phyloP scores from a whole-genome alignment of 1,284 basidiomycete genomes.

The Ustilago xerochloae region DNA sequence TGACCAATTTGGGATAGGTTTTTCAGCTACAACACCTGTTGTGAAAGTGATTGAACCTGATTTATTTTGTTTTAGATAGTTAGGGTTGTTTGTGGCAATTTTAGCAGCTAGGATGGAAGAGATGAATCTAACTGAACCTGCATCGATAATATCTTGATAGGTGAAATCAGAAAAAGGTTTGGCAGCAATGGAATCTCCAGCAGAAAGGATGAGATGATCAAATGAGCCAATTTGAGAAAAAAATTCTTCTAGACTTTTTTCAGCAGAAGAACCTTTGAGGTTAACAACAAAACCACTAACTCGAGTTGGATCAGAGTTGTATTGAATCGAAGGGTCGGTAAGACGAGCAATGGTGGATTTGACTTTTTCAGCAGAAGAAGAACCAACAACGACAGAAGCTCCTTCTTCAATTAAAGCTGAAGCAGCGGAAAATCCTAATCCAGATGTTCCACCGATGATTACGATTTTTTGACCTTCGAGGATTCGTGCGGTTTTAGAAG shows the following conservation, averaged over 20 bases:
- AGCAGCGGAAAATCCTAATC: slow-evolving; percentile 47
- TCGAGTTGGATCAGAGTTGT: slow-evolving; percentile 41
- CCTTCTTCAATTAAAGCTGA: slow-evolving; percentile 50
- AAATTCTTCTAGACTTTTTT: slow-evolving; percentile 18
- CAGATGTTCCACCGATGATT: slow-evolving; percentile 48
- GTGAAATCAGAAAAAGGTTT: slow-evolving; percentile 14
- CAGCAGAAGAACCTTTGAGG: slow-evolving; percentile 22
- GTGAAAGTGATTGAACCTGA: slow-evolving; percentile 36
- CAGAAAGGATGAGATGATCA: slow-evolving; percentile 48
- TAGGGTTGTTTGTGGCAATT: slow-evolving; percentile 1
- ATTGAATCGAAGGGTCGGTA: slow-evolving; percentile 28
- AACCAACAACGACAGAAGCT: slow-evolving; percentile 35
- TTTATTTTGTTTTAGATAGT: slow-evolving; percentile 3
- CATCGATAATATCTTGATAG: slow-evolving; percentile 31
- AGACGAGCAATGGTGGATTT: slow-evolving; percentile 22
- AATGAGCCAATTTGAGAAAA: slow-evolving; percentile 40
- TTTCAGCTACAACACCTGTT: slow-evolving; percentile 28
- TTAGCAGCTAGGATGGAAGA: slow-evolving; percentile 42
- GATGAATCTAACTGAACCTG: slow-evolving; percentile 23
- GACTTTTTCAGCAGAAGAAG: slow-evolving; percentile 21
- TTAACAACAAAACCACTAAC: slow-evolving; percentile 33
- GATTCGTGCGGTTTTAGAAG: slow-evolving; percentile 2
- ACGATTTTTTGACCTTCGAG: slow-evolving; percentile 36
- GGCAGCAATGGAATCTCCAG: slow-evolving; percentile 26
- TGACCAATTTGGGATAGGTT: slow-evolving; percentile 23